These are phyloP conservation scores for Colletotrichum chrysophilum DNA, from an alignment of 2,329 filamentous ascomycete species.

Conservation along the genomic window DNA sequence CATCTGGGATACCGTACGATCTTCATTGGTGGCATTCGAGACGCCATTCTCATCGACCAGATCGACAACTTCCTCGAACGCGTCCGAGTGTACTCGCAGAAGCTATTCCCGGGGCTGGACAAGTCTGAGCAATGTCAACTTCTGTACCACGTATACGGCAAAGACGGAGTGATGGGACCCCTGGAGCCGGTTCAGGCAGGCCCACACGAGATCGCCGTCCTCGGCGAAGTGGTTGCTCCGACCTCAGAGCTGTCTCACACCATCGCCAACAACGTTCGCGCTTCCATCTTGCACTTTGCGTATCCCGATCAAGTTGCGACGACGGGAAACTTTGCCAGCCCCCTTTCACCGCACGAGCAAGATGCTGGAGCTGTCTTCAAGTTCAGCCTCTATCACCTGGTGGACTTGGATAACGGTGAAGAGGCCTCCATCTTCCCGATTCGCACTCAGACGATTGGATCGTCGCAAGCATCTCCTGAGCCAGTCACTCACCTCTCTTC, in stretches of 20 bases:
- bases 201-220: conserved; percentile 48
- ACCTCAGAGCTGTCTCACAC: conserved; percentile 49
- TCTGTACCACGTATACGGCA: conserved; percentile 51
- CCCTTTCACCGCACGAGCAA: conserved; percentile 21
- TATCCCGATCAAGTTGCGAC: conserved; percentile 58
- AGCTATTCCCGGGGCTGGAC: conserved; percentile 26
- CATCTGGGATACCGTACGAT: conserved; percentile 48
- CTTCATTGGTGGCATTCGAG: conserved; percentile 50
- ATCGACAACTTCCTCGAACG: conserved; percentile 38
- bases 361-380: conserved; percentile 40
- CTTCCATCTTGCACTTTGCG: conserved; percentile 44
- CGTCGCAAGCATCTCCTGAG: not conserved
- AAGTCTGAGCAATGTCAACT: conserved; percentile 38
- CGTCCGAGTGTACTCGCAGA: conserved; percentile 23
- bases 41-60: conserved; percentile 50
- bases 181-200: conserved; percentile 28
- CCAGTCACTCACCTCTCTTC: not conserved
- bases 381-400: conserved; percentile 56
- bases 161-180: conserved; percentile 29
- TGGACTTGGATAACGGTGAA: conserved; percentile 39
- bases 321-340: conserved; percentile 50
- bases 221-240: conserved; percentile 50
- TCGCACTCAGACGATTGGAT: not conserved
- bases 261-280: conserved; percentile 31
- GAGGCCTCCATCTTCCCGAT: conserved; percentile 21